phyloP scores from a whole-genome alignment of 2,329 filamentous ascomycete genomes.

The Colletotrichum sp. region DNA sequence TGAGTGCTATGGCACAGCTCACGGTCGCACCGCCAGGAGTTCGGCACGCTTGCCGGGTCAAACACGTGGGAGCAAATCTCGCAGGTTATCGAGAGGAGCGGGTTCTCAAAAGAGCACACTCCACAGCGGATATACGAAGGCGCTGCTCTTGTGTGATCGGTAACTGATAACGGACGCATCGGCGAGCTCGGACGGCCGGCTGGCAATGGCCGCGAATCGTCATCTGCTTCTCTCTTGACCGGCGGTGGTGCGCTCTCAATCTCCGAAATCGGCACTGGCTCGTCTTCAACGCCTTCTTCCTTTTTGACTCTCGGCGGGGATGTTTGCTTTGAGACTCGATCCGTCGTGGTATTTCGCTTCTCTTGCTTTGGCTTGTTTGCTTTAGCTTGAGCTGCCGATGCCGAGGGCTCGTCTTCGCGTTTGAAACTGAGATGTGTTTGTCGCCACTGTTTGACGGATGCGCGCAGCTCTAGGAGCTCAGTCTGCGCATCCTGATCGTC shows the following conservation, averaged over 20 bases:
- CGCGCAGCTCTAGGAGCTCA: constrained; percentile 72
- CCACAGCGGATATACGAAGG: constrained; percentile 46
- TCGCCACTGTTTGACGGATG: constrained; percentile 32
- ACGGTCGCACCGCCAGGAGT: constrained; percentile 69
- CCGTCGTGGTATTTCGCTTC: background rate
- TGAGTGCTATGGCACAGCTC: constrained; percentile 55
- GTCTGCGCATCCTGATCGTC: constrained; percentile 61
- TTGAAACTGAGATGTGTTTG: constrained; percentile 16
- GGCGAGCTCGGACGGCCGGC: background rate
- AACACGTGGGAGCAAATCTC: constrained; percentile 74
- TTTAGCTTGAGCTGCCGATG: background rate
- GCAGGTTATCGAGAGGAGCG: constrained; percentile 61
- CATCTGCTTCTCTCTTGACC: background rate
- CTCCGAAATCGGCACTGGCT: background rate
- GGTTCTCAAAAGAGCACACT: constrained; percentile 73
- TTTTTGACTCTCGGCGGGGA: background rate
- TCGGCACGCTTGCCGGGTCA: constrained; percentile 52
- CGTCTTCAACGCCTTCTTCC: background rate
- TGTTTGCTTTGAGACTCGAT: background rate
- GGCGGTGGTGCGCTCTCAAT: background rate
- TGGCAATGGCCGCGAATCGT: background rate
- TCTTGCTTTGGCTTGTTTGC: background rate
- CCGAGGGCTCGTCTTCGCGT: background rate
- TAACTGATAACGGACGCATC: background rate
- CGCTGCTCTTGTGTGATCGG: background rate